phyloP scores from a whole-genome alignment of 352 stramenopile genomes.

The Pythium vanterpoolii region DNA sequence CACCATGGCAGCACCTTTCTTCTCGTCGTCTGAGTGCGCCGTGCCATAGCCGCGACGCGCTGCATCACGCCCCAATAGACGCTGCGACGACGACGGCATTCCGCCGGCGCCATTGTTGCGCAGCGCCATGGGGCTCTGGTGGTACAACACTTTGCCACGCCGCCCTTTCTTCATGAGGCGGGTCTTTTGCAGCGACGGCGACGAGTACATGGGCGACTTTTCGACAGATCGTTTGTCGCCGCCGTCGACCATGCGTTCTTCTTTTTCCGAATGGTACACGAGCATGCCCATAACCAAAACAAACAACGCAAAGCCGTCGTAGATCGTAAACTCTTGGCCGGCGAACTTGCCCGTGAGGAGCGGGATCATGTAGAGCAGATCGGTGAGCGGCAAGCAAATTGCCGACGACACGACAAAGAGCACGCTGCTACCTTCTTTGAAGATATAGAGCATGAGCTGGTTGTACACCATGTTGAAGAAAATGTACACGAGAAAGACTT shows the following conservation, averaged over 20 bases:
- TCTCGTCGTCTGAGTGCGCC: conserved; percentile 25
- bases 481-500: conserved; percentile 82
- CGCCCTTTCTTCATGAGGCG: conserved; percentile 75
- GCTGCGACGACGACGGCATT: conserved; percentile 44
- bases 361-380: conserved; percentile 84
- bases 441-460: conserved; percentile 88
- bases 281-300: conserved; percentile 83
- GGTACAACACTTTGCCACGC: conserved; percentile 76
- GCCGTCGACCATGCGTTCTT: conserved; percentile 53
- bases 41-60: conserved; percentile 46
- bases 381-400: conserved; percentile 74
- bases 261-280: conserved; percentile 88
- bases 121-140: conserved; percentile 71
- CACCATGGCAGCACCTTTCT: conserved; percentile 12
- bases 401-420: conserved; percentile 87
- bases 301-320: conserved; percentile 86
- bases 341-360: conserved; percentile 65
- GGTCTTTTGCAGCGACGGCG: conserved; percentile 78
- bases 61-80: conserved; percentile 48
- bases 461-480: conserved; percentile 88
- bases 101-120: conserved; percentile 41
- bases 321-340: conserved; percentile 79
- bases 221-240: conserved; percentile 48
- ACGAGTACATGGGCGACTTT: conserved; percentile 86
- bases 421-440: conserved; percentile 87